A percentile compares a stretch with the other conserved stretches of the same genome.
phyloP scores from a whole-genome alignment of 805 yeast genomes.

The Ogataea methanolica region DNA sequence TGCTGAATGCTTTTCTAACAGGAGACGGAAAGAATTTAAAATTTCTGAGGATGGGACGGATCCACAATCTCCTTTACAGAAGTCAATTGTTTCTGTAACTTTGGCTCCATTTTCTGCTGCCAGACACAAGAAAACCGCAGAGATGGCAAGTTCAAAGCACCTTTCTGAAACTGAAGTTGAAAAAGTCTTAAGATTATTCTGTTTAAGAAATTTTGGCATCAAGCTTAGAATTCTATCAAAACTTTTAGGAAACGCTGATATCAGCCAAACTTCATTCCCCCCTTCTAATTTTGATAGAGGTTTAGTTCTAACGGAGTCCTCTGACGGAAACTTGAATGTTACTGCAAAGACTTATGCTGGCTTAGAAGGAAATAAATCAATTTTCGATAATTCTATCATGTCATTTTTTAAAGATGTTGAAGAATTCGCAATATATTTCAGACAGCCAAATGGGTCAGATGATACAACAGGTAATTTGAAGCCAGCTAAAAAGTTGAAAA shows the following conservation, averaged over 20 bases:
- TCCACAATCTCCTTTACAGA: slow-evolving; percentile 1
- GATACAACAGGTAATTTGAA: slow-evolving; percentile 3
- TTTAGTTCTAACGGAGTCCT: slow-evolving; percentile 16
- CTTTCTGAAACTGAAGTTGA: slow-evolving; percentile 14
- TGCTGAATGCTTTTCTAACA: too few relatives aligned
- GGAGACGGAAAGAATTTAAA: too few relatives aligned
- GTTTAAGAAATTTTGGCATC: slow-evolving; percentile 19
- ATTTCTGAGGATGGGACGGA: too few relatives aligned
- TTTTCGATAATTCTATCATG: slow-evolving; percentile 18
- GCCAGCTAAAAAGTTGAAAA: too few relatives aligned
- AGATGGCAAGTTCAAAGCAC: slow-evolving; percentile 12
- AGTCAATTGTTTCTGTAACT: slow-evolving; percentile 13
- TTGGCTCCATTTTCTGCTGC: slow-evolving; percentile 10
- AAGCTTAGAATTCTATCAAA: slow-evolving; percentile 19
- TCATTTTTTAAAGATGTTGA: slow-evolving; percentile 16
- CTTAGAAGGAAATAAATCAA: slow-evolving; percentile 13
- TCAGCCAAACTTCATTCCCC: slow-evolving; percentile 7
- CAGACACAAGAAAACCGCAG: slow-evolving; percentile 11
- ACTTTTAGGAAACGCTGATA: slow-evolving; percentile 14
- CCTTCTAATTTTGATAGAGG: slow-evolving; percentile 18
- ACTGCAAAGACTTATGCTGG: slow-evolving; percentile 28
- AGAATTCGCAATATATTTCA: slow-evolving; percentile 23
- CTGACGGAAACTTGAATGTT: slow-evolving; percentile 11
- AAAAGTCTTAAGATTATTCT: slow-evolving; percentile 19
- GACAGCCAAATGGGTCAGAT: slow-evolving; percentile 16